Evolutionary conservation across 352 stramenopile genomes (phyloP), one percentile per base, ranked within the genome.

Genomic region (Phytophthora ramorum): DNA sequence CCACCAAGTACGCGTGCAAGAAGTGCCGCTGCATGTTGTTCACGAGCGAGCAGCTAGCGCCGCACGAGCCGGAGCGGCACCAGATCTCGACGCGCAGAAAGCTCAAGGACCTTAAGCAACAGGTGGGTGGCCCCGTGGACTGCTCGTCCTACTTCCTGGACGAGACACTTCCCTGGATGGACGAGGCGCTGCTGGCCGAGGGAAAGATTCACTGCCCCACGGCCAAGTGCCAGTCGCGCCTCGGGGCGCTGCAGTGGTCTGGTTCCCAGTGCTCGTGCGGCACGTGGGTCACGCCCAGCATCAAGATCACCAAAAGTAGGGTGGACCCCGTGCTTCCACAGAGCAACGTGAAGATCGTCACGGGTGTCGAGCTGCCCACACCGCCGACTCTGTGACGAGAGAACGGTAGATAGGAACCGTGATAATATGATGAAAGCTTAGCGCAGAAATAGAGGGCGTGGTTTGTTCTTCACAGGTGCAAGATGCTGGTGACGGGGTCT

Each of bases 241-340:
- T 94, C 1, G 85, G 85, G 6, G 83, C 78, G 19, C 82, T 94
- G 59, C 75, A 87, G 22, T 94, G 85, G 85, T 81, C 79, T n/a
- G 85, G 85, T 26, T 90, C 83, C 14, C 85, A 94, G 66, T 94
- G 85, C 59, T 94, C 85, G 30, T 94, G 85, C 49, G 85, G 85
- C 56, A 91, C 85, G 62, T 94, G 85, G 85, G 80, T 94, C 59
- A 94, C 85, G 47, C 85, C 85, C 46, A 91, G 83, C 13, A 90
- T 94, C 59, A 90, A 94, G 58, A 69, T 94, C 56, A 92, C 83
- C 58, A 92, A 94, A 77, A 92, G 83, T 47, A 72, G 86, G 44
- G 82, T 94, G 14, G 86, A 94, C 55, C 45, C 58, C 20, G 41
- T 87, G 28, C 58, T 76, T 7, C 44, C 58, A 22, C 58, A 65